A percentile compares a stretch with the other conserved stretches of the same genome.
Evolutionary conservation across 2,329 filamentous ascomycete genomes (phyloP).

Genomic region (Fusarium bactridioides): DNA sequence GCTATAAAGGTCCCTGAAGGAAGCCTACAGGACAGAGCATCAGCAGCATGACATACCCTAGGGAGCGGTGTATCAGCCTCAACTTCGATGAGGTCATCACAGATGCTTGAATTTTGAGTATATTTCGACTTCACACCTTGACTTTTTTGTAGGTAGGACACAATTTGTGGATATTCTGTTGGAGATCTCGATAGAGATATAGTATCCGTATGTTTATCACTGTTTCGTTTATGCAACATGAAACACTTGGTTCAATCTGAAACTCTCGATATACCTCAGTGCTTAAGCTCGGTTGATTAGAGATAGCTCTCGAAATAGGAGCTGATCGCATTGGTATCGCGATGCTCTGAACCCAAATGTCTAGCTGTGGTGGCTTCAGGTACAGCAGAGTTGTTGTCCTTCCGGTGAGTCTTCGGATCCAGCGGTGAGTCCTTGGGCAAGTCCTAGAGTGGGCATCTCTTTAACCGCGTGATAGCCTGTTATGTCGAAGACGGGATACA

Average conservation of each 20-base stretch:
- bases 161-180: background rate
- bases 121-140: conserved; percentile 23
- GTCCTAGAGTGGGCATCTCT: conserved; percentile 4
- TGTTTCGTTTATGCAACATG: conserved; percentile 1
- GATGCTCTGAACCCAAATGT: background rate
- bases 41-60: background rate
- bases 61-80: conserved; percentile 22
- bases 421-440: conserved; percentile 8
- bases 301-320: background rate
- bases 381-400: background rate
- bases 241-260: conserved; percentile 1
- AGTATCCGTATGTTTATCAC: background rate
- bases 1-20: conserved; percentile 3
- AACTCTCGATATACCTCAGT: background rate
- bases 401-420: background rate
- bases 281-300: background rate
- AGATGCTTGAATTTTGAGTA: conserved; percentile 1
- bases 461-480: background rate
- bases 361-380: background rate
- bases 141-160: background rate
- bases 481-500: background rate
- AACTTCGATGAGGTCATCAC: conserved; percentile 38
- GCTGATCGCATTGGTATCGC: background rate
- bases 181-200: background rate
- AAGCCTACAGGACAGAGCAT: background rate